phyloP scores from a whole-genome alignment of 129 eudicot species.

The Tagetes erecta region DNA sequence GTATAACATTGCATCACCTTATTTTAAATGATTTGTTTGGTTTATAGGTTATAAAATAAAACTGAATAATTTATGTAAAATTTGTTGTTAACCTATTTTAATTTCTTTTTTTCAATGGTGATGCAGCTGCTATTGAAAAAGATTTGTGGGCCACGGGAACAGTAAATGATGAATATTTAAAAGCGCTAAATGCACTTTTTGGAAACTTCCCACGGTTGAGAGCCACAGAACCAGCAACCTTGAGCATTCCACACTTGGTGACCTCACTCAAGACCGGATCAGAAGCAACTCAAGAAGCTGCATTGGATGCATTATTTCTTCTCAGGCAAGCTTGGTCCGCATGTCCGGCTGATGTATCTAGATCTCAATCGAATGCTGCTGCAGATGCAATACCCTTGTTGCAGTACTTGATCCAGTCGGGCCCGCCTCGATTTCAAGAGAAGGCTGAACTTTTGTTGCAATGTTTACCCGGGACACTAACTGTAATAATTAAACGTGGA shows the following conservation, averaged over 20 bases:
- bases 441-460: constrained; percentile 92
- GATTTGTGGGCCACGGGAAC: constrained; percentile 98
- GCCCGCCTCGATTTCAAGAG: constrained; percentile 97
- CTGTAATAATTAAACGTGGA: constrained; percentile 90
- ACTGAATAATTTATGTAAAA: constrained; percentile 1
- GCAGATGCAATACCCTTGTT: constrained; percentile 95
- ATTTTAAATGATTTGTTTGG: constrained; percentile 17
- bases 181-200: constrained; percentile 87
- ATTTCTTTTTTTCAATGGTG: constrained; percentile 16
- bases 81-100: constrained; percentile 6
- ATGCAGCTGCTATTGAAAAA: constrained; percentile 90
- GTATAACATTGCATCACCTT: no score
- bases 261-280: constrained; percentile 95
- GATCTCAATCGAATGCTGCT: constrained; percentile 97
- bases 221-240: constrained; percentile 96
- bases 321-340: constrained; percentile 99
- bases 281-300: constrained; percentile 99
- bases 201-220: constrained; percentile 96
- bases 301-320: constrained; percentile 87
- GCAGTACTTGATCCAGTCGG: constrained; percentile 94
- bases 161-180: constrained; percentile 90
- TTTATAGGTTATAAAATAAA: background rate
- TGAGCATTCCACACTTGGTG: constrained; percentile 93
- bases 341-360: constrained; percentile 97
- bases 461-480: constrained; percentile 93